Evolutionary conservation across 139 green algal species (phyloP), one percentile per base, ranked within the genome.

Genomic region (Desmodesmus armatus): DNA sequence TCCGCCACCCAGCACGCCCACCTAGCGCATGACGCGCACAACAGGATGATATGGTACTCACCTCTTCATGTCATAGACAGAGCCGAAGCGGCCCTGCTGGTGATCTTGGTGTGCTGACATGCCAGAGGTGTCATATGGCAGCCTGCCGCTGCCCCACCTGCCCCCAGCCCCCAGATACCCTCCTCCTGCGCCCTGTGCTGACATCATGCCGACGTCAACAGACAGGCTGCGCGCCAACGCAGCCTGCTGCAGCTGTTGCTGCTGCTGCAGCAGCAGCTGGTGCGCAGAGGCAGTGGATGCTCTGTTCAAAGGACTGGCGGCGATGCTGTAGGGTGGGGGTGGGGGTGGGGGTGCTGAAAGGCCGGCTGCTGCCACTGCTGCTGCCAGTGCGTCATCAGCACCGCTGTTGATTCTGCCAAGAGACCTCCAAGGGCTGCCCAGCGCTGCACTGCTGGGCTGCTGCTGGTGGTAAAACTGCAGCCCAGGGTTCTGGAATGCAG

Each of bases 61-160:
- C 78, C 63, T 84, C 67, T 84, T 84, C 78, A 84, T 84, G 78
- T 84, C 78, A 35, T 84, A 84, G 0, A 84, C 78, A 63, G 60
- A 39, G 41, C 75, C 55, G 35, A 31, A 41, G 62, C 17, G n/a
- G 62, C 15, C n/a, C 19, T 80, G 73, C 47, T 80, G 73, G 44
- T 76, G 67, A 17, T 72, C 11, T 9, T 80, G 41, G 29, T 41
- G 47, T 21, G 3, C 13, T 5, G 21, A 5, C 9, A 21, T 21
- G 15, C 33, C 17, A 47, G 35, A 44, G 33, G n/a, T n/a, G n/a
- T n/a, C n/a, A n/a, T n/a, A n/a, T n/a, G n/a, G n/a, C n/a, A n/a
- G n/a, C n/a, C 60, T 33, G 25, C 69, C 35, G 5, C 69, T 58
- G 40, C 5, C 23, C 6, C 21, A 37, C 5, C 25, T 5, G 0